phyloP scores from a whole-genome alignment of 768 basidiomycete species.

The Lactarius hatsudake region DNA sequence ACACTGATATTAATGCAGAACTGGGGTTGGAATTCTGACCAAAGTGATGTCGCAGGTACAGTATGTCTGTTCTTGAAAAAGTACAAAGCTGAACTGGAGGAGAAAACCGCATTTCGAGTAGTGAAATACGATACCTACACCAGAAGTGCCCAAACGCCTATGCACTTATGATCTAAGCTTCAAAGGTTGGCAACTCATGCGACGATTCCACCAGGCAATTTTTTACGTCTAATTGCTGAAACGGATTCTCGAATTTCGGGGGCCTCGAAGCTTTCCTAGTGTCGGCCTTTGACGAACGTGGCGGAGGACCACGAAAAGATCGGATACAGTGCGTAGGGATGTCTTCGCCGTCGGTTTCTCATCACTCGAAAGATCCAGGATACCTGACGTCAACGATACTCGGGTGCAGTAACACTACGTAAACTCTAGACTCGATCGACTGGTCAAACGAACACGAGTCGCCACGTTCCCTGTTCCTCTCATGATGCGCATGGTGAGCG shows the following conservation, averaged over 20 bases:
- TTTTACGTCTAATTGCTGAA: background rate
- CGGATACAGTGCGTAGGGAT: background rate
- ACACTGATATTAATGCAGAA: background rate
- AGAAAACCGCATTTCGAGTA: background rate
- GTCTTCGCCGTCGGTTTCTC: background rate
- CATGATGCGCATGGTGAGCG: background rate
- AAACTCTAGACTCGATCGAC: background rate
- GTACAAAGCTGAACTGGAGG: background rate
- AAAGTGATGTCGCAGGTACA: background rate
- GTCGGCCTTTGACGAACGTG: background rate
- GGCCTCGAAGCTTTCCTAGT: background rate
- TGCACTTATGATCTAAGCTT: background rate
- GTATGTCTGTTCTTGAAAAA: background rate
- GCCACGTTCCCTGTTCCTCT: background rate
- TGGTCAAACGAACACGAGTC: background rate
- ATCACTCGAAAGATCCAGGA: no score
- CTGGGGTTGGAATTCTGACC: background rate
- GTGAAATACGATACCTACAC: no score
- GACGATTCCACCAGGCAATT: background rate
- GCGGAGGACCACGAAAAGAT: background rate
- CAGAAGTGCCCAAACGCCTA: background rate
- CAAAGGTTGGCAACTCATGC: slow-evolving; percentile 1
- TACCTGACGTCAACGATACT: background rate
- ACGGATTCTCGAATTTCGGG: background rate
- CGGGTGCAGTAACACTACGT: background rate